phyloP scores from a whole-genome alignment of 176 grass and related monocot genomes.

The Avena atlantica region DNA sequence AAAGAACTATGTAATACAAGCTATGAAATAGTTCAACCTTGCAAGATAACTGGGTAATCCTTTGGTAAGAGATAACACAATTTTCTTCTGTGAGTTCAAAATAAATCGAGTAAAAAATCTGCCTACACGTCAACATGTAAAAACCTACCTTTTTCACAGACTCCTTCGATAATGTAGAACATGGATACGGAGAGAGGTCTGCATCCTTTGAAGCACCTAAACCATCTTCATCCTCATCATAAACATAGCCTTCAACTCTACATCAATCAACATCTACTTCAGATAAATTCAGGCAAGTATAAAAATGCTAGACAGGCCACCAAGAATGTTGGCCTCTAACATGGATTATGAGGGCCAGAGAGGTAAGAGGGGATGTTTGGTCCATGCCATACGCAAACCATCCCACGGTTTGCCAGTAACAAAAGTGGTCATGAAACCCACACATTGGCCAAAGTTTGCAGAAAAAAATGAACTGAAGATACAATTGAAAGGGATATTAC shows the following conservation, averaged over 20 bases:
- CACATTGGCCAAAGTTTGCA: neutral
- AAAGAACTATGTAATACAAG: conserved; percentile 6
- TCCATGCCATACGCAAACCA: neutral
- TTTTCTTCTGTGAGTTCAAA: conserved; percentile 7
- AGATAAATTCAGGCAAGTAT: conserved; percentile 26
- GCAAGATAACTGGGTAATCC: conserved; percentile 1
- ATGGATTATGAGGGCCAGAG: conserved; percentile 1
- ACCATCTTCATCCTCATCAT: conserved; percentile 36
- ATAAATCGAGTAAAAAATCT: conserved; percentile 15
- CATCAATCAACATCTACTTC: conserved; percentile 20
- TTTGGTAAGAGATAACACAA: conserved; percentile 17
- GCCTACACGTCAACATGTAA: conserved; percentile 20
- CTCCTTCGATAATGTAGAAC: conserved; percentile 18
- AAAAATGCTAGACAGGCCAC: neutral
- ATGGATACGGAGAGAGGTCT: conserved; percentile 35
- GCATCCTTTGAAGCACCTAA: conserved; percentile 33
- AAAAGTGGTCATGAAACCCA: neutral
- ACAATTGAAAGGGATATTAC: neutral
- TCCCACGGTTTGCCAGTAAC: neutral
- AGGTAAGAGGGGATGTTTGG: neutral
- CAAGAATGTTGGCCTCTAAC: conserved; percentile 8
- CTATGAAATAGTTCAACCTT: neutral
- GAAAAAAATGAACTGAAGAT: neutral
- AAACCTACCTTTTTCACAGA: conserved; percentile 46
- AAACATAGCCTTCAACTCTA: conserved; percentile 47